Evolutionary conservation across 2,329 filamentous ascomycete genomes (phyloP).

Genomic region (Aspergillus fischeri): DNA sequence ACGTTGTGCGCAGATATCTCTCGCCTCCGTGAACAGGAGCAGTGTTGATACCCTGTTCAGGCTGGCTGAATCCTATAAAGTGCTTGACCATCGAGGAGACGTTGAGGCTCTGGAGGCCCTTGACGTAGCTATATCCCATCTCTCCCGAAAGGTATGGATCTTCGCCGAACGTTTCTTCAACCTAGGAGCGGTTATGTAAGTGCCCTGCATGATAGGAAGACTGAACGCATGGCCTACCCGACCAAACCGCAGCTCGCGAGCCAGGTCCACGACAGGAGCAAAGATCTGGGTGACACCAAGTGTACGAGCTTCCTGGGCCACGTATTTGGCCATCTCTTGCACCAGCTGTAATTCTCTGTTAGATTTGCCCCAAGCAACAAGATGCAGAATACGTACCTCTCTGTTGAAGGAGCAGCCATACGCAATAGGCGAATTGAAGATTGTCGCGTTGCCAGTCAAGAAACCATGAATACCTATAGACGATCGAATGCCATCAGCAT

Average conservation of each 20-base stretch:
- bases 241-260: slow-evolving; percentile 66
- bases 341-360: slow-evolving; percentile 41
- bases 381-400: slow-evolving; percentile 26
- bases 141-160: slow-evolving; percentile 66
- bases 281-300: slow-evolving; percentile 71
- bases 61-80: slow-evolving; percentile 64
- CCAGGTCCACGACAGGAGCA: slow-evolving; percentile 66
- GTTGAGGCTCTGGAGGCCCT: slow-evolving; percentile 59
- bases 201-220: not conserved
- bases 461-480: slow-evolving; percentile 60
- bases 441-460: slow-evolving; percentile 67
- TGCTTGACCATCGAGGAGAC: slow-evolving; percentile 73
- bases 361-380: not conserved
- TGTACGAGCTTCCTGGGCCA: slow-evolving; percentile 62
- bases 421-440: slow-evolving; percentile 73
- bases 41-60: slow-evolving; percentile 70
- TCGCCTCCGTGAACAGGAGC: slow-evolving; percentile 56
- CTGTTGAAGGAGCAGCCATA: slow-evolving; percentile 69
- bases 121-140: slow-evolving; percentile 58
- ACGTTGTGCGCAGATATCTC: slow-evolving; percentile 52
- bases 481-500: not conserved
- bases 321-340: slow-evolving; percentile 62
- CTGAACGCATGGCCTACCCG: slow-evolving; percentile 40
- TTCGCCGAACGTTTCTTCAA: slow-evolving; percentile 71
- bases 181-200: slow-evolving; percentile 13